Evolutionary conservation across 1,139 yeast genomes (phyloP).

Genomic region (Taphrina pruni): DNA sequence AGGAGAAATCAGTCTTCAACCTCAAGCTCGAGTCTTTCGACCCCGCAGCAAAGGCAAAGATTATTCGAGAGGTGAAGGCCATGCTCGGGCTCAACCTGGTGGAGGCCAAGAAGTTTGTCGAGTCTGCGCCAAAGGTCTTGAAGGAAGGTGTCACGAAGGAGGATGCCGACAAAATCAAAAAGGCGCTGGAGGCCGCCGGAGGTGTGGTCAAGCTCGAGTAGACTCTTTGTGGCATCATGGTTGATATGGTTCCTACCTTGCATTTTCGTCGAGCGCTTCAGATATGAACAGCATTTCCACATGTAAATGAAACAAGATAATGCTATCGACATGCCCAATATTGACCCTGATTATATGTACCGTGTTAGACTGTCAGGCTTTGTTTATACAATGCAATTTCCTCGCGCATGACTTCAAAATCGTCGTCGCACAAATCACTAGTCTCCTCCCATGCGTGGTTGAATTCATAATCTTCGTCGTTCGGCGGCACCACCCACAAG

Average conservation of each 20-base stretch:
- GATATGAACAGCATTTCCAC: conserved; percentile 7
- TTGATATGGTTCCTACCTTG: neutral
- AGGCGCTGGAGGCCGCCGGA: conserved; percentile 90
- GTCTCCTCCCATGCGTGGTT: conserved; percentile 63
- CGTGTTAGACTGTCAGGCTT: neutral
- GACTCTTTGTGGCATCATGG: conserved; percentile 44
- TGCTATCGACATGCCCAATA: neutral
- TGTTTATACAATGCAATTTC: conserved; percentile 32
- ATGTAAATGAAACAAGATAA: neutral
- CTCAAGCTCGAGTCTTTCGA: conserved; percentile 93
- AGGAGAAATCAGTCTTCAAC: conserved; percentile 90
- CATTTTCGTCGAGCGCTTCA: conserved; percentile 4
- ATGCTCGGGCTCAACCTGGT: conserved; percentile 90
- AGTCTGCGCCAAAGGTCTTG: conserved; percentile 91
- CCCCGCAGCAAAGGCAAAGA: conserved; percentile 93
- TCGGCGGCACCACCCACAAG: conserved; percentile 67
- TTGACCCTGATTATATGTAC: neutral
- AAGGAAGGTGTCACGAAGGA: conserved; percentile 87
- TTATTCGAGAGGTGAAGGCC: conserved; percentile 94
- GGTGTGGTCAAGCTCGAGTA: conserved; percentile 90
- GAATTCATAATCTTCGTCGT: conserved; percentile 64
- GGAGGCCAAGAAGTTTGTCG: conserved; percentile 97
- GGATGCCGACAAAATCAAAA: conserved; percentile 90
- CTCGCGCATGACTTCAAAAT: conserved; percentile 52
- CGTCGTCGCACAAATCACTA: conserved; percentile 58